Conservation (phyloP, 495 filamentous ascomycete species). For the Penicillium dipodomyicola region DNA sequence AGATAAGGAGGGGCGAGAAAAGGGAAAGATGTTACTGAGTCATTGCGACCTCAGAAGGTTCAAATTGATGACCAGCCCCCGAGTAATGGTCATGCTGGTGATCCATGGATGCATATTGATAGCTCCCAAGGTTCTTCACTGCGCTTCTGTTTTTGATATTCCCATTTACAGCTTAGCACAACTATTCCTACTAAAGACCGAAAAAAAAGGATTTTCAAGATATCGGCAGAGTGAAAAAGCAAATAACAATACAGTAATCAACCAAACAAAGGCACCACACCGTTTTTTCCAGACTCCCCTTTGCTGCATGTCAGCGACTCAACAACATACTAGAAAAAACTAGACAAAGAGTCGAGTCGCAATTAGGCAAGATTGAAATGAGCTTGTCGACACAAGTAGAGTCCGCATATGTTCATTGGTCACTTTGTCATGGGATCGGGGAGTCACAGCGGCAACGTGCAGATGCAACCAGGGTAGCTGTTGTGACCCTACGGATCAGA, state of each 20-base stretch:
- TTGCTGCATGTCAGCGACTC: neutral
- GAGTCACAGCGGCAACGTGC: conserved; percentile 16
- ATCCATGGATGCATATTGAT: neutral
- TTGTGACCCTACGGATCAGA: conserved; percentile 5
- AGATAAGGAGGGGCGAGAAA: neutral
- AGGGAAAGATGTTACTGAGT: neutral
- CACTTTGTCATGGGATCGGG: neutral
- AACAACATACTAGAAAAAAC: neutral
- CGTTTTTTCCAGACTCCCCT: neutral
- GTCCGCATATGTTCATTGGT: conserved; percentile 10
- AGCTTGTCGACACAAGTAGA: neutral
- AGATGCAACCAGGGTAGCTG: conserved; percentile 9
- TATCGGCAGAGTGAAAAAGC: neutral
- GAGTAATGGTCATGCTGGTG: neutral
- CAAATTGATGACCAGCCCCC: neutral
- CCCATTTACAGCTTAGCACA: neutral
- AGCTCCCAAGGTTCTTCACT: neutral
- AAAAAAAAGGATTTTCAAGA: neutral
- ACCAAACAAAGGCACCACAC: neutral
- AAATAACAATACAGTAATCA: neutral
- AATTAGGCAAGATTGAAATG: conserved; percentile 3
- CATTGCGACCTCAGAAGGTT: neutral
- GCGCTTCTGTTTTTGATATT: neutral
- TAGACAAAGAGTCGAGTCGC: neutral
- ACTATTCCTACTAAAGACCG: neutral